Base-by-base conservation (phyloP, 2,329 filamentous ascomycete genomes). In the Fusarium napiforme region DNA sequence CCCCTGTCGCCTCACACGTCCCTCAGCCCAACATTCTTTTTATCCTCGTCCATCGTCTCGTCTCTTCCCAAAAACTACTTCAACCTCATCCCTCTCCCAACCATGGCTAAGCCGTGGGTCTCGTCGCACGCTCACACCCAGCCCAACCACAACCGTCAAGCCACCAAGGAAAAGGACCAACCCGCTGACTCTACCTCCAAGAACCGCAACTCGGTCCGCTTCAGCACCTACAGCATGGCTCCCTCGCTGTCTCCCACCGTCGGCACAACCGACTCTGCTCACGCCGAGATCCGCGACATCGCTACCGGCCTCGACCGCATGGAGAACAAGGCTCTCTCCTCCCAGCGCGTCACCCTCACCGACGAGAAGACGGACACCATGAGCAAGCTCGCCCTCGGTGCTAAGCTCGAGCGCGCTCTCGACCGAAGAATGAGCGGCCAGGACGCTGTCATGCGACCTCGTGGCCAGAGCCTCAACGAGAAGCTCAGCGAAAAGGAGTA, bases 351-450 rank as follows among this genome's bases (percentile, higher is more conserved):
- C 46, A 87, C 90, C 64, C 90, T 95, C 72, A 93, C 87, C 80
- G 90, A 92, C 72, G 91, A 96, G 83, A 97, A 97, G 87, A 90
- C 88, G 26, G 93, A 94, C 78, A 92, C 93, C 81, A 87, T 97
- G 83, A 92, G 91, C 85, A 97, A 97, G 85, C 88, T 97, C 66
- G 95, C 95, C 42, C 89, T 97, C 59, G 93, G 95, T 53, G 95
- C 95, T 69, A 97, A 97, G 85, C 89, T 97, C 45, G 95, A 97
- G 81, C 91, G 95, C 69, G 95, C 95, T 28, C 89, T 98, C 62
- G 92, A 92, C 75, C 89, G 95, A 75, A 90, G 95, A 79, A 96
- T 97, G 95, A 92, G 90, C 34, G 85, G 93, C 75, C 95, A 98
- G 83, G 95, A 98, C 78, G 95, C 95, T 74, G 92, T 93, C 82